Base-by-base conservation (phyloP, 2,329 filamentous ascomycete genomes). In the Bipolaris zeicola region DNA sequence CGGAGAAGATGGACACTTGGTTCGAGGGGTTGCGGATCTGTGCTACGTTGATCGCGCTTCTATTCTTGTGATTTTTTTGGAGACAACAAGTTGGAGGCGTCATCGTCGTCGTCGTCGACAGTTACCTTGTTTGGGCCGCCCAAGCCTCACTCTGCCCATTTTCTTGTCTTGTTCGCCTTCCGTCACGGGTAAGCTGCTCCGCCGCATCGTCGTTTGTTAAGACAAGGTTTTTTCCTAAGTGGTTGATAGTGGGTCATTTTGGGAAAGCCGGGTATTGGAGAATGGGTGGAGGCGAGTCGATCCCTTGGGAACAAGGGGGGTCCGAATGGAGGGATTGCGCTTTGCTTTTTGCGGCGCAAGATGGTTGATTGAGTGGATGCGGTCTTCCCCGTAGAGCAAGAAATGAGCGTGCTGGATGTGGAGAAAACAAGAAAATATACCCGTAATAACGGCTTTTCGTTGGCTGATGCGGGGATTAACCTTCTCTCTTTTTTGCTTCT, bases 231-330 rank as follows among this genome's bases (percentile, higher is more conserved):
- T 14, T 22, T 24, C 28, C 10, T 31, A 31, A 31, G 28, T 31
- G 4, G n/a, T 34, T 48, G 45, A 24, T 16, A 31, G 5, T 33
- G 18, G 37, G 18, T 20, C 48, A 43, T 50, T 31, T 31, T 43
- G 14, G 41, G 8, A 42, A 31, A 42, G 31, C 10, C 28, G 28
- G 26, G 26, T 31, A 28, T 34, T 41, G 20, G 16, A 26, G 26
- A n/a, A 38, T 50, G 48, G 18, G 48, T 50, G 48, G 48, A 50
- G 48, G 48, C 28, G 48, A 50, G 47, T 16, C 33, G 37, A 50
- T 50, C 48, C 39, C 28, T 31, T 43, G n/a, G 36, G 39, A 16
- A 18, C 48, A 44, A 42, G 39, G 39, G 16, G 36, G 43, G 45
- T 37, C 22, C 14, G 7, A 22, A 8, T 24, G 5, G 16, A 31